Conservation (phyloP, 768 basidiomycete species). For the Tylopilus felleus region DNA sequence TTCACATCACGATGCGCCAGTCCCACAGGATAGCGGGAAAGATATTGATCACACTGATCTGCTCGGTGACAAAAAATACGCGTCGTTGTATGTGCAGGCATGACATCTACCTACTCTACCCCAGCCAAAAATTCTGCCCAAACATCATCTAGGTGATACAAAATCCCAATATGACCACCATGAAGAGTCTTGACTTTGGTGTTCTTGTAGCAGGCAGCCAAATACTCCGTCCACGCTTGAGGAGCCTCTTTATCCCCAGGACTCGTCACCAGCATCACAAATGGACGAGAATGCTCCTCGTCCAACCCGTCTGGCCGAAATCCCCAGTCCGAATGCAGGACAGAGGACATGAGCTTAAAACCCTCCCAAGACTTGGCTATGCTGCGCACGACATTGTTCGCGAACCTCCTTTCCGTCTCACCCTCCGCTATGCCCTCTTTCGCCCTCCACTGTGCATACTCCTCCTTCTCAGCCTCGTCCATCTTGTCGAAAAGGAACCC, state of each 20-base stretch:
- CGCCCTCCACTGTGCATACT: constrained; percentile 40
- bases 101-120: constrained; percentile 16
- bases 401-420: constrained; percentile 41
- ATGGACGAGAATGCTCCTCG: constrained; percentile 42
- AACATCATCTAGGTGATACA: constrained; percentile 45
- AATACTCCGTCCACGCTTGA: constrained; percentile 43
- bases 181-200: constrained; percentile 37
- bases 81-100: too few species aligned
- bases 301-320: constrained; percentile 42
- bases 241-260: constrained; percentile 41
- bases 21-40: too few species aligned
- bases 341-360: constrained; percentile 40
- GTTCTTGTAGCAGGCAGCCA: constrained; percentile 47
- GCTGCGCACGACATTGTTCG: constrained; percentile 43
- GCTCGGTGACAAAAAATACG: too few species aligned
- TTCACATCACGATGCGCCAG: too few species aligned
- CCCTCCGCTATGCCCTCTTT: constrained; percentile 39
- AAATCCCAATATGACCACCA: constrained; percentile 48
- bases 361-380: constrained; percentile 51
- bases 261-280: constrained; percentile 44
- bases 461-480: constrained; percentile 34
- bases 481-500: constrained; percentile 38
- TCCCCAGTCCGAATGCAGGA: constrained; percentile 54
- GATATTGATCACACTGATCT: too few species aligned
- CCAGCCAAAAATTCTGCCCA: constrained; percentile 36